Evolutionary conservation across 192 early-diverging fungal species (phyloP).

Genomic region (Paraglomus brasilianum): DNA sequence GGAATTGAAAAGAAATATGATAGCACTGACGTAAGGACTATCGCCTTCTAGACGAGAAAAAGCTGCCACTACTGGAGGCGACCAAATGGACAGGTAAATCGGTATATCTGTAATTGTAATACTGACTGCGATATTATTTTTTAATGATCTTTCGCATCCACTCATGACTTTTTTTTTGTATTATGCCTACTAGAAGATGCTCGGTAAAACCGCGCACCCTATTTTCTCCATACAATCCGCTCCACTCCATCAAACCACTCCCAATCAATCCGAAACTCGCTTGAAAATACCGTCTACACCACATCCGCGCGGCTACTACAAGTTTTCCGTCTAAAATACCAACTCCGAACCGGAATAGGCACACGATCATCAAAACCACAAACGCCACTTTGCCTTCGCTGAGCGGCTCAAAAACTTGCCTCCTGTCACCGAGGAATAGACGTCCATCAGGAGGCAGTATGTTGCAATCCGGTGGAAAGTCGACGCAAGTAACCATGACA

Average conservation of each 20-base stretch:
- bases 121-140: too few relatives aligned
- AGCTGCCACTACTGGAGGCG: background rate
- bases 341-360: conserved; percentile 17
- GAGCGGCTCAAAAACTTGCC: background rate
- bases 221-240: conserved; percentile 19
- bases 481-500: background rate
- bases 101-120: background rate
- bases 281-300: conserved; percentile 5
- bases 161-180: background rate
- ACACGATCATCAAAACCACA: conserved; percentile 17
- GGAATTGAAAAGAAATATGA: conserved; percentile 2
- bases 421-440: too few relatives aligned
- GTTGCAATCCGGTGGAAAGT: background rate
- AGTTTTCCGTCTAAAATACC: conserved; percentile 22
- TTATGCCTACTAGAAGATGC: conserved; percentile 7
- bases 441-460: background rate
- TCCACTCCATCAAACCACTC: background rate
- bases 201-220: conserved; percentile 1
- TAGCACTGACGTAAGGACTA: background rate
- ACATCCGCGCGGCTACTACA: background rate
- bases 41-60: conserved; percentile 1
- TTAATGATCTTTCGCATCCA: background rate
- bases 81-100: conserved; percentile 25
- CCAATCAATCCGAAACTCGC: background rate
- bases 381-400: conserved; percentile 6